These are phyloP conservation scores for Trichosporon inkin DNA, from an alignment of 1,284 basidiomycete species.

Conservation along the genomic window DNA sequence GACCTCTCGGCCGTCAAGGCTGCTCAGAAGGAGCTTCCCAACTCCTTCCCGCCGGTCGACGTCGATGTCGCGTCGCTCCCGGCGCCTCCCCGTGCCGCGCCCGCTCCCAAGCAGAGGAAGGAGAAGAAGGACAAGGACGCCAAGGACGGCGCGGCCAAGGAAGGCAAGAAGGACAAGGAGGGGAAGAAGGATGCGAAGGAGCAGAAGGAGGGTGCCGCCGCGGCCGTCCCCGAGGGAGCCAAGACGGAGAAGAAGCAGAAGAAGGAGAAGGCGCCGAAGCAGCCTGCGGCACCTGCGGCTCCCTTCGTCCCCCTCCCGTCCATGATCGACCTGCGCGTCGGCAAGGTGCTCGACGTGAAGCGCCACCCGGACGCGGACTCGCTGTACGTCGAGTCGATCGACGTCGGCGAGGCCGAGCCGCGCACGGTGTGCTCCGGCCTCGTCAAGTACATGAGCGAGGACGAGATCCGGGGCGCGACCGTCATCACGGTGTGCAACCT, in stretches of 20 bases:
- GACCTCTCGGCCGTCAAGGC: conserved; percentile 56
- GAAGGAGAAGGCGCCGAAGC: conserved; percentile 47
- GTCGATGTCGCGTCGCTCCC: conserved; percentile 76
- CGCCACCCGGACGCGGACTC: conserved; percentile 93
- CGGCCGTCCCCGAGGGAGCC: conserved; percentile 27
- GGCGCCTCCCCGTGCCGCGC: conserved; percentile 62
- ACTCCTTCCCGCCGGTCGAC: conserved; percentile 58
- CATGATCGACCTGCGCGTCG: conserved; percentile 91
- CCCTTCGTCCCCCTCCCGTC: conserved; percentile 75
- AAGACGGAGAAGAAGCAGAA: conserved; percentile 58
- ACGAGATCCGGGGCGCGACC: conserved; percentile 79
- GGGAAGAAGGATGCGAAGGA: conserved; percentile 35
- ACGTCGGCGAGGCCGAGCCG: conserved; percentile 86
- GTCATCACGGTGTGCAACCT: conserved; percentile 86
- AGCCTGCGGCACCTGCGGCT: conserved; percentile 54
- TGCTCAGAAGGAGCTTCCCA: conserved; percentile 44
- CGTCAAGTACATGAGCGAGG: conserved; percentile 90
- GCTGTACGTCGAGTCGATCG: conserved; percentile 87
- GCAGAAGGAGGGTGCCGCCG: conserved; percentile 19
- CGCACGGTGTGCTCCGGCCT: conserved; percentile 91
- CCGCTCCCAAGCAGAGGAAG: conserved; percentile 69
- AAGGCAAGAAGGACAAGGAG: conserved; percentile 32
- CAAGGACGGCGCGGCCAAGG: conserved; percentile 39
- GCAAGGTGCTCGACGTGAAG: conserved; percentile 83
- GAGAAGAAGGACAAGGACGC: conserved; percentile 56